Percentiles rank a stretch among this genome's conserved stretches.
Evolutionary conservation across 257 asterid species (phyloP).

Genomic region (Petunia axillaris): DNA sequence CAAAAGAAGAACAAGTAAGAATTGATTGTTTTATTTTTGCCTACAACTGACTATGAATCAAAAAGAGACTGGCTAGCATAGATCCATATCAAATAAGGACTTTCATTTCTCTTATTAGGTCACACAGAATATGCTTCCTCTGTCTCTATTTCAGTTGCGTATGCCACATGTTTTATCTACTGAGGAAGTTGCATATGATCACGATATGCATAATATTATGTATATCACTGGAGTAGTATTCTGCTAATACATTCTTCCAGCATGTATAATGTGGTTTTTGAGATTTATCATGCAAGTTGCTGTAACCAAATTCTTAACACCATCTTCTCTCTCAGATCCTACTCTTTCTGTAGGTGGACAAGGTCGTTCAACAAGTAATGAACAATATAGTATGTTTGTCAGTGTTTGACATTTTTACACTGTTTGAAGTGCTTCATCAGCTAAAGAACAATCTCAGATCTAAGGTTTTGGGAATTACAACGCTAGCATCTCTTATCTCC

Average conservation of each 20-base stretch:
- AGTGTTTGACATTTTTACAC: constrained; percentile 70
- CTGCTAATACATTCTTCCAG: not conserved
- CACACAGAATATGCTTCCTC: constrained; percentile 17
- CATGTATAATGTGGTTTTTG: constrained; percentile 5
- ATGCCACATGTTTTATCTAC: not conserved
- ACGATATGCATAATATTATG: not conserved
- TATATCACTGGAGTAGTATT: not conserved
- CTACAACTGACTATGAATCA: not conserved
- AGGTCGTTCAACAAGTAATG: constrained; percentile 52
- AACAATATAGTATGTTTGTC: constrained; percentile 60
- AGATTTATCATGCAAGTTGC: not conserved
- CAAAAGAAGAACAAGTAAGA: constrained; percentile 2
- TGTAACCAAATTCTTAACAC: not conserved
- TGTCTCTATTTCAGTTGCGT: constrained; percentile 13
- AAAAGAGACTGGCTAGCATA: not conserved
- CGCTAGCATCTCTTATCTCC: not conserved
- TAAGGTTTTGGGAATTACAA: constrained; percentile 52
- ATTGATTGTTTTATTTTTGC: not conserved
- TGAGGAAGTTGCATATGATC: not conserved
- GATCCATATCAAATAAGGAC: not conserved
- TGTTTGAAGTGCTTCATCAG: constrained; percentile 73
- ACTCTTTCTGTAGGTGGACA: constrained; percentile 45
- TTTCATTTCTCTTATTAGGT: constrained; percentile 18
- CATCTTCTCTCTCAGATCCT: constrained; percentile 7
- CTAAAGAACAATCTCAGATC: constrained; percentile 49